Conservation (phyloP, 345 rosid genomes). For the Aegle marmelos region DNA sequence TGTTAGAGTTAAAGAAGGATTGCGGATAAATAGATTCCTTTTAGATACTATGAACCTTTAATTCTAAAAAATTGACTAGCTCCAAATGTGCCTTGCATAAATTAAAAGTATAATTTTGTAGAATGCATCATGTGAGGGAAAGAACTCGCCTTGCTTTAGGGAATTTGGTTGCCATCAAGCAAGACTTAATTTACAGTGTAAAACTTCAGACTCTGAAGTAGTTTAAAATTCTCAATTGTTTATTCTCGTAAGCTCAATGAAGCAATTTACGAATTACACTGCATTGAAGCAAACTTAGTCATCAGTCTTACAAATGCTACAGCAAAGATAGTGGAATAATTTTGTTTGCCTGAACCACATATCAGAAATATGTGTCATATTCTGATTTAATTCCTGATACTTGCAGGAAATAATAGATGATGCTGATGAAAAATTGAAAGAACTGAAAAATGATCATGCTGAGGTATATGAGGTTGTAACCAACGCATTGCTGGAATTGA, state of each 20-base stretch:
- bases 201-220: neutral
- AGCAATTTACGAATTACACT: neutral
- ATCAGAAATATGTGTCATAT: neutral
- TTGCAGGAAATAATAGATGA: slow-evolving; percentile 25
- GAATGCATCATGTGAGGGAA: neutral
- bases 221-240: neutral
- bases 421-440: slow-evolving; percentile 19
- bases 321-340: neutral
- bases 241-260: neutral
- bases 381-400: neutral
- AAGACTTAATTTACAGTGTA: neutral
- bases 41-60: neutral
- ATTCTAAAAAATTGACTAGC: neutral
- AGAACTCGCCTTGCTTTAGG: too few species aligned
- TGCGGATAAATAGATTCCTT: neutral
- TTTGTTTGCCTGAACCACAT: neutral
- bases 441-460: slow-evolving; percentile 19
- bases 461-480: slow-evolving; percentile 24
- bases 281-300: neutral
- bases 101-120: neutral
- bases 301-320: neutral
- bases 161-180: too few species aligned
- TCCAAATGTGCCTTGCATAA: neutral
- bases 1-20: neutral
- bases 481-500: slow-evolving; percentile 30